Evolutionary conservation across 2,329 filamentous ascomycete species (phyloP).

Genomic region (Phyllosticta citrichinensis): DNA sequence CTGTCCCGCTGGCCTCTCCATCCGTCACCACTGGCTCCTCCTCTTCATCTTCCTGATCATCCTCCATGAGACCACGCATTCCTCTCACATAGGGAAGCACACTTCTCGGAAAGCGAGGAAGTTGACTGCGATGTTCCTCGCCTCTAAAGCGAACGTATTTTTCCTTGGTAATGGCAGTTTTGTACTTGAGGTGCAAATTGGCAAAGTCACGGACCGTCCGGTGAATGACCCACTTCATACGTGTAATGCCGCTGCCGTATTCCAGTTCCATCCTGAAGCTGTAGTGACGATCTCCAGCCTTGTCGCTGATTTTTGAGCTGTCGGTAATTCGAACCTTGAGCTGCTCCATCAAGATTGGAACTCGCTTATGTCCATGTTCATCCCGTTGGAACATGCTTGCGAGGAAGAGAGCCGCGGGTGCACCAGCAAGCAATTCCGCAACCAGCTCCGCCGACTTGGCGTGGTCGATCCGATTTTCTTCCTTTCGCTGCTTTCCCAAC

Average conservation of each 20-base stretch:
- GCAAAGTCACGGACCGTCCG: constrained; percentile 81
- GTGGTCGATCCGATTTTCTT: constrained; percentile 77
- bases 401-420: constrained; percentile 84
- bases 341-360: constrained; percentile 90
- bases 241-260: constrained; percentile 87
- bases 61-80: constrained; percentile 54
- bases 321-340: constrained; percentile 81
- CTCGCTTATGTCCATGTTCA: constrained; percentile 88
- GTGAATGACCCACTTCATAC: constrained; percentile 94
- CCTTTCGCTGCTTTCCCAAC: constrained; percentile 65
- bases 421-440: constrained; percentile 85
- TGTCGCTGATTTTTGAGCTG: constrained; percentile 57
- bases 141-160: constrained; percentile 64
- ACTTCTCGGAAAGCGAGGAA: constrained; percentile 81
- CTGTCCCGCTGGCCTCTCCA: constrained; percentile 59
- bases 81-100: constrained; percentile 84
- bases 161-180: constrained; percentile 72
- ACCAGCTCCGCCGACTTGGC: constrained; percentile 93
- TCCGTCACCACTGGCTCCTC: constrained; percentile 55
- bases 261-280: constrained; percentile 88
- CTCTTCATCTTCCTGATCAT: constrained; percentile 62
- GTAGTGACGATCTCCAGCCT: constrained; percentile 57
- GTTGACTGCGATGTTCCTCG: constrained; percentile 61
- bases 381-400: constrained; percentile 98
- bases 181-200: constrained; percentile 90